Conservation (phyloP, 805 yeast species). For the Schizosaccharomyces lindneri region DNA sequence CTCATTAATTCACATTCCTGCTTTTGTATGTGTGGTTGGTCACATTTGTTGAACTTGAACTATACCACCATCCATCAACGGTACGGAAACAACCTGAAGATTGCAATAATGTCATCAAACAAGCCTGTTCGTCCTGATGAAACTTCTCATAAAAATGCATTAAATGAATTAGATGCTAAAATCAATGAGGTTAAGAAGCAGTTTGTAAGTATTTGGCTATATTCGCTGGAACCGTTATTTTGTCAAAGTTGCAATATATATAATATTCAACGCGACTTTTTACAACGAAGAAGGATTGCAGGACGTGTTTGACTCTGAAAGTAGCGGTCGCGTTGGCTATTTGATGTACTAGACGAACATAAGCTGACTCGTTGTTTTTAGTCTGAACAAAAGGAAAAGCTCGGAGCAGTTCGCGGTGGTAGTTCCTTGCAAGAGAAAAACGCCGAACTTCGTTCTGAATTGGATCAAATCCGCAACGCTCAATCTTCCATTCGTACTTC, state of each 20-base stretch:
- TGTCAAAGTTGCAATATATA: no score
- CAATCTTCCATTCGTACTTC: conserved; percentile 23
- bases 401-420: neutral
- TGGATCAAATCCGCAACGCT: conserved; percentile 7
- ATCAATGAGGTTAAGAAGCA: neutral
- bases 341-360: neutral
- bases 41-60: neutral
- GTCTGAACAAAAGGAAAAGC: neutral
- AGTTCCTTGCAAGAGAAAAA: conserved; percentile 1
- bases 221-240: no score
- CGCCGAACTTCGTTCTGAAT: conserved; percentile 6
- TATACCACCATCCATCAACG: neutral
- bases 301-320: no score
- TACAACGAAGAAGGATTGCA: no score
- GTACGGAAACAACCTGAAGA: neutral
- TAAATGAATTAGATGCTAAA: neutral
- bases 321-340: no score
- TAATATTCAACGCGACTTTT: no score
- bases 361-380: neutral
- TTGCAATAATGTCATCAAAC: neutral
- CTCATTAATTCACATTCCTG: no score
- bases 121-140: conserved; percentile 2
- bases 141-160: neutral
- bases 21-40: no score
- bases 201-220: neutral